Evolutionary conservation across 1,284 basidiomycete species (phyloP).

Genomic region (Melanopsichium pennsylvanicum): DNA sequence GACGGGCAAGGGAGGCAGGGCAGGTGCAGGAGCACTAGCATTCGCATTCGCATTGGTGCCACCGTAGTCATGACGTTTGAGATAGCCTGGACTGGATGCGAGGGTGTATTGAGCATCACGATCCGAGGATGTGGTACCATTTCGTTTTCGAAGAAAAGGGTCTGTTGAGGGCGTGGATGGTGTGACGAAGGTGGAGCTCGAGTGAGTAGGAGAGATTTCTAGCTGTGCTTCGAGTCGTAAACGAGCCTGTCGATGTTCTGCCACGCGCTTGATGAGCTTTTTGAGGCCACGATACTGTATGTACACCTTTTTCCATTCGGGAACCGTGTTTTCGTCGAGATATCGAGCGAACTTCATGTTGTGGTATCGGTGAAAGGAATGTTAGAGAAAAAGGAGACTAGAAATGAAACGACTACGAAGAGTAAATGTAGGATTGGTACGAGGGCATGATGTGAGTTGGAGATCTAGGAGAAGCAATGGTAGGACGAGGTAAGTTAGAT

Average conservation of each 20-base stretch:
- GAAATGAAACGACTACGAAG: too few relatives aligned
- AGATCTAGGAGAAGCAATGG: too few relatives aligned
- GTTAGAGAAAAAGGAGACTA: too few relatives aligned
- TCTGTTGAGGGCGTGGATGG: constrained; percentile 1
- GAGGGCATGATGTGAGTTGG: too few relatives aligned
- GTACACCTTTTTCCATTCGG: constrained; percentile 65
- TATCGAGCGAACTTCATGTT: constrained; percentile 56
- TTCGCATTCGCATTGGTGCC: constrained; percentile 14
- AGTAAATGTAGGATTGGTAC: too few relatives aligned
- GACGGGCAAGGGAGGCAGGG: constrained; percentile 8
- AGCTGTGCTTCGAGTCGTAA: constrained; percentile 17
- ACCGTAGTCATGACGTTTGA: constrained; percentile 26
- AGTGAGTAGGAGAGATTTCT: constrained; percentile 3
- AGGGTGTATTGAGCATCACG: constrained; percentile 6
- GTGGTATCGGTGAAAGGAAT: background rate
- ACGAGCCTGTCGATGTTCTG: constrained; percentile 42
- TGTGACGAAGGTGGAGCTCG: constrained; percentile 19
- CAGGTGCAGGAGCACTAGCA: constrained; percentile 5
- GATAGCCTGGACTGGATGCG: constrained; percentile 23
- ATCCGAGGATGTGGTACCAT: background rate
- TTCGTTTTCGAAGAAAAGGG: constrained; percentile 13
- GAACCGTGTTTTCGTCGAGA: constrained; percentile 60
- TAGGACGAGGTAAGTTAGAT: too few relatives aligned
- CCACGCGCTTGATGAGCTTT: constrained; percentile 66
- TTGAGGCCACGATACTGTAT: constrained; percentile 66